Evolutionary conservation across 352 stramenopile species (phyloP).

Genomic region (Phytophthora multivora): DNA sequence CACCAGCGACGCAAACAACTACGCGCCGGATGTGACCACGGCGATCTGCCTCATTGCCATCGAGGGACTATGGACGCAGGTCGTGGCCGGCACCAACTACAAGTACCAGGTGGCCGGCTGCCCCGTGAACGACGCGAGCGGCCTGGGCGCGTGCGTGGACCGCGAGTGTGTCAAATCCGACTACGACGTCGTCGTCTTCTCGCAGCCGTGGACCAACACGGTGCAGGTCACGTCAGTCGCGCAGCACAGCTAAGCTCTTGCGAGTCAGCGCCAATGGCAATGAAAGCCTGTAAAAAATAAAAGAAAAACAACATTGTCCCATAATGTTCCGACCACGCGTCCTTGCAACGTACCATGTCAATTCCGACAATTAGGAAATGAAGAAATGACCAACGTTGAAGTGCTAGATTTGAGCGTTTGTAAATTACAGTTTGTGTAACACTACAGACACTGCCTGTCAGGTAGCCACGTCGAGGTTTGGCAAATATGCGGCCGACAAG

Average conservation of each 20-base stretch:
- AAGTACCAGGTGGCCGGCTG: conserved; percentile 52
- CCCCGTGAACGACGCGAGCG: conserved; percentile 33
- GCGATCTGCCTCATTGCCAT: conserved; percentile 50
- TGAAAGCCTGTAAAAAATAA: too few relatives aligned
- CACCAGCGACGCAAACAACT: conserved; percentile 36
- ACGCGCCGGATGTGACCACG: conserved; percentile 31
- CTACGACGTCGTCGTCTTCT: conserved; percentile 46
- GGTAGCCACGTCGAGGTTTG: too few relatives aligned
- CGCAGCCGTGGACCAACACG: conserved; percentile 44
- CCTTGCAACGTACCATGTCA: too few relatives aligned
- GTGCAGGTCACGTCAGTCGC: conserved; percentile 43
- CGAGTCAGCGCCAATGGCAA: neutral
- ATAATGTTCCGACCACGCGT: neutral
- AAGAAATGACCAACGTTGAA: neutral
- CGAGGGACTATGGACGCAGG: conserved; percentile 39
- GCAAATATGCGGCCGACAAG: neutral
- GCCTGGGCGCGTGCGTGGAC: conserved; percentile 38
- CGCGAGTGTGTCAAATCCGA: conserved; percentile 33
- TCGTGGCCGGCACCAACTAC: conserved; percentile 60
- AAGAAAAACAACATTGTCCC: too few relatives aligned
- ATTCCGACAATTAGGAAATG: too few relatives aligned
- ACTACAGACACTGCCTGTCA: too few relatives aligned
- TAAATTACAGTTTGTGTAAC: too few relatives aligned
- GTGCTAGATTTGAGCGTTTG: neutral
- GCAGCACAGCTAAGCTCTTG: conserved; percentile 23